Base-by-base conservation (phyloP, 139 green algal species). In the Volvox reticuliferus region DNA sequence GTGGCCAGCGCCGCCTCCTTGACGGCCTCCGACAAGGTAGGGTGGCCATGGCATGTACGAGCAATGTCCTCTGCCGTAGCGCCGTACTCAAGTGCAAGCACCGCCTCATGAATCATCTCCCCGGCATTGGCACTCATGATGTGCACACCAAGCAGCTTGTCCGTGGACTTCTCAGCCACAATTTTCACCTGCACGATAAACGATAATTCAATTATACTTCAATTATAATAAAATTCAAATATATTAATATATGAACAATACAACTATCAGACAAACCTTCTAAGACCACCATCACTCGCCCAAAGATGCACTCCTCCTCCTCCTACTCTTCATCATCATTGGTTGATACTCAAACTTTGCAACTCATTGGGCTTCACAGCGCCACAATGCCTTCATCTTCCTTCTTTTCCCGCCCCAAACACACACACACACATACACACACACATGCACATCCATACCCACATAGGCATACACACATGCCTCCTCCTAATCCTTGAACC, bases 91-190 rank as follows among this genome's bases (percentile, higher is more conserved):
- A 99, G 99, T 26, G 98, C 98, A 22, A 99, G 88, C 65, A 98
- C 97, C 81, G 94, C 96, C 94, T 98, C 97, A 19, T 86, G 91
- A 82, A 98, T 98, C 36, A 98, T 88, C 94, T 99, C 98, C n/a
- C 98, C 98, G 30, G 98, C 98, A 88, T 97, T 98, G 88, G 97
- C 92, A 0, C 96, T 96, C 96, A 99, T 98, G 95, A 99, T 99
- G 95, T 99, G 97, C 17, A 95, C 97, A 24, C 98, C 98, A 22
- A 99, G 94, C 50, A 99, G 96, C 96, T 99, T 99, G 95, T 99
- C 98, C 6, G 96, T 99, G 67, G 96, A 93, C 32, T 93, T 93
- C 79, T 99, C 97, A 0, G 96, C 93, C 17, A 99, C 93, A 55
- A 99, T 97, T 97, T 99, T 99, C 44, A 99, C 97, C 86, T 96